phyloP scores from a whole-genome alignment of 108 stramenopile species.

The Skeletonema potamos region DNA sequence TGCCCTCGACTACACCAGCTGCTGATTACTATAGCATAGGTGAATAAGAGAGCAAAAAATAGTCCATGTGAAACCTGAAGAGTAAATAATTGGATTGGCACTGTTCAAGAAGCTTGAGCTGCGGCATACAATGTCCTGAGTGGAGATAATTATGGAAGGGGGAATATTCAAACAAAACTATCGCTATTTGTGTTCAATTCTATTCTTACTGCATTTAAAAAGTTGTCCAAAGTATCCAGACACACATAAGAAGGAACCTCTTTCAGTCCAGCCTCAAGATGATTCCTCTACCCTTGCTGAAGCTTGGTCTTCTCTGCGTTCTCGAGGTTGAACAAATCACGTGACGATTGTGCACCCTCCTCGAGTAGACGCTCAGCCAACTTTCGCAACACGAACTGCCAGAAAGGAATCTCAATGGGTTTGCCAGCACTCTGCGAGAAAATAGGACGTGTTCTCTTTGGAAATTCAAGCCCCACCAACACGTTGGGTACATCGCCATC shows the following conservation, averaged over 20 bases:
- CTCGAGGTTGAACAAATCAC: slow-evolving; percentile 12
- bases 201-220: background rate
- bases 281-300: background rate
- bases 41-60: too few species aligned
- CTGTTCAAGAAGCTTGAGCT: too few species aligned
- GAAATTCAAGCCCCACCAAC: slow-evolving; percentile 31
- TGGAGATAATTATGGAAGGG: too few species aligned
- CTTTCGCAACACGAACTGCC: slow-evolving; percentile 13
- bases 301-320: background rate
- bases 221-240: too few species aligned
- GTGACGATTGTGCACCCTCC: background rate
- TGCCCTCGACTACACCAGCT: too few species aligned
- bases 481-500: slow-evolving; percentile 27
- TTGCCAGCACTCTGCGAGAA: background rate
- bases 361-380: background rate
- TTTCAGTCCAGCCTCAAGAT: background rate
- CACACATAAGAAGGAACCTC: background rate
- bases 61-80: too few species aligned
- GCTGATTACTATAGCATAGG: too few species aligned
- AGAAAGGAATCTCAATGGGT: background rate
- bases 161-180: background rate
- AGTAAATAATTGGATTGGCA: too few species aligned
- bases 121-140: too few species aligned
- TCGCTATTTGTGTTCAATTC: background rate
- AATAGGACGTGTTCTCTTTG: background rate